Evolutionary conservation across 2,329 filamentous ascomycete genomes (phyloP).

Genomic region (Colletotrichum viniferum): DNA sequence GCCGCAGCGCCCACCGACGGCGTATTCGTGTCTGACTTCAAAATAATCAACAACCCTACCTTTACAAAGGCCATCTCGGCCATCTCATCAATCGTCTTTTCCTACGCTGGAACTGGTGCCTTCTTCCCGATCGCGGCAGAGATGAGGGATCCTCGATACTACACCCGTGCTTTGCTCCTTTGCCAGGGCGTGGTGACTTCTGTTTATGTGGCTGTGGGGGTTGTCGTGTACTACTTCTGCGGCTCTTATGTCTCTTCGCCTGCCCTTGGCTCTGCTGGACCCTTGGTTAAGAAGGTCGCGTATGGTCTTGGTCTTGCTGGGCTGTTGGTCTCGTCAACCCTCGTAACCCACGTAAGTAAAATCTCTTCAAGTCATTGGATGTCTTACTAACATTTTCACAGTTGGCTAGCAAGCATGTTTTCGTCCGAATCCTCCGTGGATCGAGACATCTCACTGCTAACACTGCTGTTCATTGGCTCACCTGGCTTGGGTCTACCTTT

Average conservation of each 20-base stretch:
- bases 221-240: slow-evolving; percentile 49
- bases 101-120: slow-evolving; percentile 39
- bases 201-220: slow-evolving; percentile 35
- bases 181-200: slow-evolving; percentile 31
- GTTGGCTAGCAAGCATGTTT: slow-evolving; percentile 31
- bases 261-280: slow-evolving; percentile 48
- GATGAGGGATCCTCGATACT: slow-evolving; percentile 34
- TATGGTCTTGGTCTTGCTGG: slow-evolving; percentile 43
- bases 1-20: slow-evolving; percentile 24
- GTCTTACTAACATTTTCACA: neutral
- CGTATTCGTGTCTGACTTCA: slow-evolving; percentile 30
- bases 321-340: slow-evolving; percentile 27
- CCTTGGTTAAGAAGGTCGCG: slow-evolving; percentile 43
- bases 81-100: slow-evolving; percentile 37
- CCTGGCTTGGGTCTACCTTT: slow-evolving; percentile 31
- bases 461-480: slow-evolving; percentile 30
- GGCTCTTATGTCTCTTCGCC: slow-evolving; percentile 50
- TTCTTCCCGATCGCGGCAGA: slow-evolving; percentile 37
- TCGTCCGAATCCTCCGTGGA: slow-evolving; percentile 31
- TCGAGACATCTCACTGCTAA: slow-evolving; percentile 32
- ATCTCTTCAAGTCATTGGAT: neutral
- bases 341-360: slow-evolving; percentile 29
- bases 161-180: slow-evolving; percentile 29
- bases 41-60: slow-evolving; percentile 31
- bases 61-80: slow-evolving; percentile 34